Evolutionary conservation across 1,284 basidiomycete genomes (phyloP), one percentile per base, ranked within the genome.

Genomic region (Fomitopsis pinicola): DNA sequence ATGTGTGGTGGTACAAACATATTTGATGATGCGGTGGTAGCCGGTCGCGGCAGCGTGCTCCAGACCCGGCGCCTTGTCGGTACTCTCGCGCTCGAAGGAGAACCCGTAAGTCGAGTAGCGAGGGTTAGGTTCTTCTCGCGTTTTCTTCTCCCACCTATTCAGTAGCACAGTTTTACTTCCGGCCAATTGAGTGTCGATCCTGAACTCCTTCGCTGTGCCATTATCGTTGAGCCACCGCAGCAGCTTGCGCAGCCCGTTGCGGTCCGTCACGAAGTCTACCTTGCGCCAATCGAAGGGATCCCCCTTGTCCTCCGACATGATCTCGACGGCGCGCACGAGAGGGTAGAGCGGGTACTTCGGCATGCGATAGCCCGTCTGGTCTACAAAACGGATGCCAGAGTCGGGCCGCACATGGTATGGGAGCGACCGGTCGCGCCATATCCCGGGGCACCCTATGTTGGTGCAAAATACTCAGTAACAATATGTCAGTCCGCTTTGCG

Each of bases 231-330:
- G 73, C 84, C 84, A 87, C 19, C 82, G 72, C 17, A 82, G 64
- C 5, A 88, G 74, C 68, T 85, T 86, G 14, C 85, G 76, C 30
- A 87, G 73, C 17, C 76, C 77, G 66, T 86, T 87, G 4, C 85
- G 76, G 67, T 86, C 84, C 0, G 83, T 84, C 58, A 87, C 74
- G 60, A 87, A 72, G 67, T 88, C 84, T 45, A 84, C 69, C 0
- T 72, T 63, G 4, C 74, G 58, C 81, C 85, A 85, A 60, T 83
- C 76, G 55, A 86, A 36, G 48, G 58, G 40, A 0, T 57, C 53
- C 9, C 58, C 71, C n/a, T 71, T 66, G 14, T 73, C 69, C 46
- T 73, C 70, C 14, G 69, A 67, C n/a, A 76, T 67, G 19, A 72
- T 69, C 61, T 83, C 81, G 7, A 83, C 80, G 0, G 84, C 80